Evolutionary conservation across 2,329 filamentous ascomycete species (phyloP), one percentile per base, ranked within the genome.

Genomic region (Fusarium sp.): DNA sequence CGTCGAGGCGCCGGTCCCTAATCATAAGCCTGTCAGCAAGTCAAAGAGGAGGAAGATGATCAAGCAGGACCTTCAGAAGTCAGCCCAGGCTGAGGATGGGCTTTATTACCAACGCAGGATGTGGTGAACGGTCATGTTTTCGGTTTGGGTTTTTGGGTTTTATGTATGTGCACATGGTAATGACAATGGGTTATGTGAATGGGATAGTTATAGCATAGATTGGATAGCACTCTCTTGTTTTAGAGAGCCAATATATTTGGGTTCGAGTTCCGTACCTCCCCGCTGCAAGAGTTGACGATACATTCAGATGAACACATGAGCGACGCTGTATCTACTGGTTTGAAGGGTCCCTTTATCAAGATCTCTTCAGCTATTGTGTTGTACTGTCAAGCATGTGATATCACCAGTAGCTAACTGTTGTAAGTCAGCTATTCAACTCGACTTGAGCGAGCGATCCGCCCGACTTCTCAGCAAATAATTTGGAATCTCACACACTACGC

Each of bases 11-110:
- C 71, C 73, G 20, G 75, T 75, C 12, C 78, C 78, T 61, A 77
- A 77, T 39, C 77, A 81, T 55, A 82, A 85, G 72, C 84, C 83
- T 2, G 75, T 88, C 20, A 85, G 80, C 56, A 78, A 79, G 55
- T 84, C 83, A 0, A 83, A 87, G 76, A 82, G 88, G 69, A 81
- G 88, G 69, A 80, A 80, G 73, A 79, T 82, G 67, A 89, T 89
- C 72, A 88, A 86, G 73, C 83, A 86, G 63, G 86, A 89, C 69
- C 83, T 89, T 62, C 77, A 76, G 74, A 79, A 76, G 64, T 71
- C 84, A 55, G 79, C 84, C 8, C 82, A 81, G 72, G 76, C 77
- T 17, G 77, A 83, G 4, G 77, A 78, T 73, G 83, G 79, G 15
- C 77, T 82, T 23, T 84, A 84, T 62, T 87, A 88, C 69, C 85